Evolutionary conservation across 2,329 filamentous ascomycete genomes (phyloP).

Genomic region (Fusarium avenaceum): DNA sequence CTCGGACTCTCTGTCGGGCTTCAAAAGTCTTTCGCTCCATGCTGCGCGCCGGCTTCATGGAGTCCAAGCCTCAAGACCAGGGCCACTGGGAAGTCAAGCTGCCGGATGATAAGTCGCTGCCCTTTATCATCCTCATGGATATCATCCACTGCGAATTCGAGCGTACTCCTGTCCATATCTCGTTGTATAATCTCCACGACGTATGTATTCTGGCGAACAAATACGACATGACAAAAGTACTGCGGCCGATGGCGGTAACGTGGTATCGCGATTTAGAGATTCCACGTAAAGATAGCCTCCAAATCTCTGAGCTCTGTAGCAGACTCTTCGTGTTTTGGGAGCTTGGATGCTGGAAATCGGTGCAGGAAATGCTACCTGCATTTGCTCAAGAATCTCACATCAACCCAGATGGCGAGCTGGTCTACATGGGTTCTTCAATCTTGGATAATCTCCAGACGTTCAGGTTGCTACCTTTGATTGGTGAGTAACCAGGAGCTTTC

Average conservation of each 20-base stretch:
- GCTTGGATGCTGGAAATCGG: neutral
- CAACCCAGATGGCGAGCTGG: conserved; percentile 1
- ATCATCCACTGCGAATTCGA: neutral
- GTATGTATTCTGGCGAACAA: conserved; percentile 11
- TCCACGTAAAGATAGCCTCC: too few relatives aligned
- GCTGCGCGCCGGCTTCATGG: neutral
- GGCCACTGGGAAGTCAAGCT: neutral
- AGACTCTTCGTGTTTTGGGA: conserved; percentile 16
- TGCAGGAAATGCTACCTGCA: neutral
- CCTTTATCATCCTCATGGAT: conserved; percentile 1
- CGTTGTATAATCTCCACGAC: neutral
- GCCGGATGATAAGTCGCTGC: neutral
- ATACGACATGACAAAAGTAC: conserved; percentile 4
- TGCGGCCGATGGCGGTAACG: neutral
- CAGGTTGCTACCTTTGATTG: neutral
- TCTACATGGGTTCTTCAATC: neutral
- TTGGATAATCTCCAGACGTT: conserved; percentile 3
- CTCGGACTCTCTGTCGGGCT: neutral
- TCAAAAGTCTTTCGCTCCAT: conserved; percentile 7
- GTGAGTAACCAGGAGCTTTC: neutral
- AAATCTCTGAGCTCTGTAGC: neutral
- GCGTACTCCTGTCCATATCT: neutral
- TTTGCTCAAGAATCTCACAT: neutral
- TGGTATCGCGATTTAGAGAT: neutral
- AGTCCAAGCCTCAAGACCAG: neutral